These are phyloP conservation scores for Populus hybrid DNA, from an alignment of 441 rosid species.

Conservation along the genomic window DNA sequence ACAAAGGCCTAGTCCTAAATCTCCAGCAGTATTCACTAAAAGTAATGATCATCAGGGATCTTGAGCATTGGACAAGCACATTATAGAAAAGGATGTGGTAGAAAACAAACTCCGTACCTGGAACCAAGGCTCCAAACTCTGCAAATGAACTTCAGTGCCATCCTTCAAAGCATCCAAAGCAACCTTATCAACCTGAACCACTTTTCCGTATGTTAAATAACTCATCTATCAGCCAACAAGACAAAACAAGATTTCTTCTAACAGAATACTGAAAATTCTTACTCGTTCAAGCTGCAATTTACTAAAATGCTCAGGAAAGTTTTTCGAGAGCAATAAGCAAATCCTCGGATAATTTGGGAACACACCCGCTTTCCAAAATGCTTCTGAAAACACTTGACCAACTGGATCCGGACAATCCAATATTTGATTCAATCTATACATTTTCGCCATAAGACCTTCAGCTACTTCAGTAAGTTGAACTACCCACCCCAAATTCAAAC, in stretches of 20 bases:
- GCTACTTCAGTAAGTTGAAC: slow-evolving; percentile 92
- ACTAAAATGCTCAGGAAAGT: slow-evolving; percentile 95
- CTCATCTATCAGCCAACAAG: slow-evolving; percentile 7
- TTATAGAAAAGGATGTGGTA: not conserved
- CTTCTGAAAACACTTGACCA: slow-evolving; percentile 72
- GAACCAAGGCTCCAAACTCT: slow-evolving; percentile 96
- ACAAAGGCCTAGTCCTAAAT: not conserved
- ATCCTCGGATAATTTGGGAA: slow-evolving; percentile 89
- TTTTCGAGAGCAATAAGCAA: slow-evolving; percentile 84
- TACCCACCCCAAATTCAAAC: slow-evolving; percentile 90
- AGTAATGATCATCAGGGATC: not conserved
- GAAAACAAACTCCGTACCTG: slow-evolving; percentile 49
- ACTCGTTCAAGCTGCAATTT: slow-evolving; percentile 97
- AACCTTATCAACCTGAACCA: slow-evolving; percentile 78
- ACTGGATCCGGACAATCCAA: slow-evolving; percentile 88
- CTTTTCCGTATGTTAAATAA: slow-evolving; percentile 20
- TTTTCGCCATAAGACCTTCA: slow-evolving; percentile 95
- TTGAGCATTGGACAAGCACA: not conserved
- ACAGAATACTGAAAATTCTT: slow-evolving; percentile 29
- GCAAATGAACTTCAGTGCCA: slow-evolving; percentile 86
- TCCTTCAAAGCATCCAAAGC: slow-evolving; percentile 88
- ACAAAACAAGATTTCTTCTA: not conserved
- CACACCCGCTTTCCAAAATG: slow-evolving; percentile 93
- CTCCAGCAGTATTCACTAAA: not conserved
- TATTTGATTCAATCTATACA: slow-evolving; percentile 94